Base-by-base conservation (phyloP, 2,329 filamentous ascomycete species). In the Xylaria sp. region DNA sequence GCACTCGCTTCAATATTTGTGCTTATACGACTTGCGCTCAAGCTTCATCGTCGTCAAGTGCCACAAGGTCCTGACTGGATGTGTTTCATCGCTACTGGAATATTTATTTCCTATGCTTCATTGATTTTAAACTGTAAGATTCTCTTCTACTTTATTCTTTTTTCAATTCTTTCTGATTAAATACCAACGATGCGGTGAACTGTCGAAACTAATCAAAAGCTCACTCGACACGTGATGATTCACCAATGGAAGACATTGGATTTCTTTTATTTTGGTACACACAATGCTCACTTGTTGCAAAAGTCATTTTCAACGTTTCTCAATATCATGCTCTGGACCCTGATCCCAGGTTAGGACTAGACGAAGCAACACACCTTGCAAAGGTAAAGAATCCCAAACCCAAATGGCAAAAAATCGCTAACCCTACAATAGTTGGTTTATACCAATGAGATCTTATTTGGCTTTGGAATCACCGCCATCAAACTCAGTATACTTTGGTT, bases 401-500 rank as follows among this genome's bases (percentile, higher is more conserved):
- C 1, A 18, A 40, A 9, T 10, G 40, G 18, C 29, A n/a, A 9
- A 35, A 8, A 3, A 25, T 32, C 32, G 3, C 53, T 64, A 29
- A 64, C 9, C 2, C 3, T 12, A 4, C 13, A 23, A 9, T 18
- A 68, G 65, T 10, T 64, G 5, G 21, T 21, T 13, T 68, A 63
- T 16, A 60, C 53, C 5, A 65, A 40, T 16, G 66, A 69, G 51
- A 25, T 69, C 23, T 13, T 69, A 13, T 66, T 65, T 16, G 62
- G 57, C 16, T 58, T 62, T 32, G 55, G 48, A n/a, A 66, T 69
- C 21, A 69, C 66, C 2, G 6, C 57, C n/a, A 59, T 66, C 1
- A 69, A 69, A 54, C 44, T 69, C 9, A 69, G 66, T 21, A 69
- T 69, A 12, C 66, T 69, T 16, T 66, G 62, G 66, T 66, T 66